Evolutionary conservation across 2,329 filamentous ascomycete species (phyloP).

Genomic region (Xylariaceae sp.): DNA sequence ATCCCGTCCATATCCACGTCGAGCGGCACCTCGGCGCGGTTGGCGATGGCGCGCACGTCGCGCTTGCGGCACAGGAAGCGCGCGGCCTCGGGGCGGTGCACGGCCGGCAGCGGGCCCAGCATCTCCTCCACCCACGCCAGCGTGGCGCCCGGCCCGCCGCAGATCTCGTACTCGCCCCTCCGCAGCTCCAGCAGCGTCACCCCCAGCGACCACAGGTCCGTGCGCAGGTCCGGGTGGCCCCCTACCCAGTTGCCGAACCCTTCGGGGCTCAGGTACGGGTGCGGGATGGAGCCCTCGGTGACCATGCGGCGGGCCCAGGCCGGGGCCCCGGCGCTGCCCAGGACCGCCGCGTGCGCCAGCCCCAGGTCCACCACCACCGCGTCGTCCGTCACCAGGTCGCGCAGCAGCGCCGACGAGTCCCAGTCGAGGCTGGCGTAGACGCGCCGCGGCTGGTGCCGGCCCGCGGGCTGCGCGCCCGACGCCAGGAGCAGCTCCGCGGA

Average conservation of each 20-base stretch:
- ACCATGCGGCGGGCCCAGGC: too few relatives aligned
- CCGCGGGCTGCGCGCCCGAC: neutral
- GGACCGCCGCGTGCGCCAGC: slow-evolving; percentile 4
- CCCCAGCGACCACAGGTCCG: slow-evolving; percentile 11
- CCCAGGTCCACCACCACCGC: slow-evolving; percentile 12
- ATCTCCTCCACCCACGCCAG: slow-evolving; percentile 5
- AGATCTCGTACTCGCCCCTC: neutral
- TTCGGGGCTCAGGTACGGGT: too few relatives aligned
- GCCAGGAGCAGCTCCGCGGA: neutral
- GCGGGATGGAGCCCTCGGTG: too few relatives aligned
- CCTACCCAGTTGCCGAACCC: slow-evolving; percentile 2
- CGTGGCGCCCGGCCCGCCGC: neutral
- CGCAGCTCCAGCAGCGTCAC: slow-evolving; percentile 6
- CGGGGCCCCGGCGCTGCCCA: too few relatives aligned
- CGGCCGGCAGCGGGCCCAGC: slow-evolving; percentile 3
- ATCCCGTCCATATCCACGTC: neutral
- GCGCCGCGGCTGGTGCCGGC: too few relatives aligned
- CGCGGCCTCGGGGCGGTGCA: slow-evolving; percentile 3
- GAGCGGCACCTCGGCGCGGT: neutral
- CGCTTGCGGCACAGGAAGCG: neutral
- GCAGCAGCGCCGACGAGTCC: slow-evolving; percentile 1
- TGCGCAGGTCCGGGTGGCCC: neutral
- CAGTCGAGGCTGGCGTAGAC: too few relatives aligned
- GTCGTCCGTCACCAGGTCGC: slow-evolving; percentile 4
- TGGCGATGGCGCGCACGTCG: too few relatives aligned